These are phyloP conservation scores for Pisolithus albus DNA, from an alignment of 768 basidiomycete species.

Conservation along the genomic window DNA sequence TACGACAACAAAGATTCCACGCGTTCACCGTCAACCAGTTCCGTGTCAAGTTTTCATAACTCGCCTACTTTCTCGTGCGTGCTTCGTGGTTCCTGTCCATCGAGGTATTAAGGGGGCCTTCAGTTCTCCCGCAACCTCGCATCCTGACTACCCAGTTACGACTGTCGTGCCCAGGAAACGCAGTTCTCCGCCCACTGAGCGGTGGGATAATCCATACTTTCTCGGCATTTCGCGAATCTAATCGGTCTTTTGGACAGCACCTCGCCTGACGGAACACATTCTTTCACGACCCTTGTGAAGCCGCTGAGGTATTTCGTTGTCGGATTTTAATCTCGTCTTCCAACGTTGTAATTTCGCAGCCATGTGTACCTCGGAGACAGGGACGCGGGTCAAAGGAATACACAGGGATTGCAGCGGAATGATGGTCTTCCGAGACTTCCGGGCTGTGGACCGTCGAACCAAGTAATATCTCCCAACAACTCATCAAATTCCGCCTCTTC, in stretches of 20 bases:
- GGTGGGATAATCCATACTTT: constrained; percentile 16
- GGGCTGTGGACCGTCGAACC: constrained; percentile 4
- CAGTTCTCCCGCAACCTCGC: constrained; percentile 26
- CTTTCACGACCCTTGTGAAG: constrained; percentile 16
- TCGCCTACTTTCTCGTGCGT: constrained; percentile 27
- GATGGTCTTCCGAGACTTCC: constrained; percentile 5
- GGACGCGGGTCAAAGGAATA: constrained; percentile 5
- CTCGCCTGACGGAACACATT: constrained; percentile 9
- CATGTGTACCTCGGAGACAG: constrained; percentile 18
- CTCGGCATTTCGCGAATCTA: constrained; percentile 4
- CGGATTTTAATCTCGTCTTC: constrained; percentile 5
- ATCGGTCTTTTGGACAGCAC: constrained; percentile 10
- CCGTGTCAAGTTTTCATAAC: constrained; percentile 22
- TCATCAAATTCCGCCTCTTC: constrained; percentile 22
- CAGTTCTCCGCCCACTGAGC: constrained; percentile 24
- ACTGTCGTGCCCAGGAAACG: constrained; percentile 28
- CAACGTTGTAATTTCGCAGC: constrained; percentile 8
- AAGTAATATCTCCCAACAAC: constrained; percentile 8
- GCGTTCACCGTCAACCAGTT: constrained; percentile 27
- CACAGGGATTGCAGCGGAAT: constrained; percentile 12
- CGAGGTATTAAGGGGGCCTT: constrained; percentile 10
- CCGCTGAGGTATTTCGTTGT: constrained; percentile 22
- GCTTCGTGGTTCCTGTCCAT: constrained; percentile 10
- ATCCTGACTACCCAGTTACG: constrained; percentile 22
- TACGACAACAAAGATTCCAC: constrained; percentile 25